Evolutionary conservation across 768 basidiomycete genomes (phyloP).

Genomic region (Calocybe gangraenosa): DNA sequence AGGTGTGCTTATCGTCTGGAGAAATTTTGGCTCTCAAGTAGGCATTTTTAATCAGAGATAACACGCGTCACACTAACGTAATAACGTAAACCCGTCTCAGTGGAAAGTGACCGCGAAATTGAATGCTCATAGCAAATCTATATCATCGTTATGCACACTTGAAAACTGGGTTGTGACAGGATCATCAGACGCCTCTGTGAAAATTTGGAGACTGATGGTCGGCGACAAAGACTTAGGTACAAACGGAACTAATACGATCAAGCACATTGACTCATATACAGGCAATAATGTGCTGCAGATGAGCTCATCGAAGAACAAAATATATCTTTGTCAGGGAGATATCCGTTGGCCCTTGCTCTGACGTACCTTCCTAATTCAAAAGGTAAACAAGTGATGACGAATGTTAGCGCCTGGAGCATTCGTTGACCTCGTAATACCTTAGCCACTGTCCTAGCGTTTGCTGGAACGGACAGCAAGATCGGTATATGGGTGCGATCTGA

Average conservation of each 20-base stretch:
- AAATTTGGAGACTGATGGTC: conserved; percentile 57
- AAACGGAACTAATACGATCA: conserved; percentile 1
- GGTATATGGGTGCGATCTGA: conserved; percentile 74
- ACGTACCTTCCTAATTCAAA: conserved; percentile 60
- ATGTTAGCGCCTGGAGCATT: neutral
- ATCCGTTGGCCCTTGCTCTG: conserved; percentile 69
- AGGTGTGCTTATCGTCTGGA: conserved; percentile 69
- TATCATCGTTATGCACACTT: conserved; percentile 61
- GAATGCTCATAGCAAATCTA: conserved; percentile 63
- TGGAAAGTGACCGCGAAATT: conserved; percentile 39
- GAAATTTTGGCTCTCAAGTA: conserved; percentile 32
- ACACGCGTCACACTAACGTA: no score
- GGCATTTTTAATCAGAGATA: no score
- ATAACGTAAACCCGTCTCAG: neutral
- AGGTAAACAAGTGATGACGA: conserved; percentile 37
- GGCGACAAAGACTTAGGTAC: conserved; percentile 28
- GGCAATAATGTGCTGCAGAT: conserved; percentile 22
- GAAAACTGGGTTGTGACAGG: conserved; percentile 62
- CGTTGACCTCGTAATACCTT: neutral
- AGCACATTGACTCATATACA: neutral
- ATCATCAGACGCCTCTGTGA: conserved; percentile 77
- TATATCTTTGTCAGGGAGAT: conserved; percentile 62
- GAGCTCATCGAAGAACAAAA: conserved; percentile 46
- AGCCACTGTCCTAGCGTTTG: conserved; percentile 76
- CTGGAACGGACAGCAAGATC: conserved; percentile 76